Base-by-base conservation (phyloP, 768 basidiomycete genomes). In the Collybia nuda region DNA sequence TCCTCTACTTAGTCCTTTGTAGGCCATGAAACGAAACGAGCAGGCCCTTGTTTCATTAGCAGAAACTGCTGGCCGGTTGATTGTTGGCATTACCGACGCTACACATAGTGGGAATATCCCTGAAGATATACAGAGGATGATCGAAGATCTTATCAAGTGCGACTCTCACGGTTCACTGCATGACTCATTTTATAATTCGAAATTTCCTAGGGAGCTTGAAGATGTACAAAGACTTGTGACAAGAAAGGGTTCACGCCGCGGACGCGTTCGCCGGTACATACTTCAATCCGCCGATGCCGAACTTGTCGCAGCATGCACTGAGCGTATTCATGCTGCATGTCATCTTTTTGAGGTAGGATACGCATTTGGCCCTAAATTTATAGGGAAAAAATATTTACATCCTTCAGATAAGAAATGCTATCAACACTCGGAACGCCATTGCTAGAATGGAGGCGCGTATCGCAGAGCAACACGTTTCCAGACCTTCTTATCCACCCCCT, bases 21-120 rank as follows among this genome's bases (percentile, higher is more conserved):
- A 48, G 47, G 29, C 29, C 12, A 48, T 41, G 47, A 48, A 39
- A 41, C 29, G 40, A 35, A 48, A 48, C 24, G 40, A 41, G 22
- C n/a, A 41, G 36, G 47, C 47, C n/a, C 40, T 40, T 40, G 8
- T 40, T 21, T 21, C 29, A 21, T 40, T 48, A 39, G 29, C 47
- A 14, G 21, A 40, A 22, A 48, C 47, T 21, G 26, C 19, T 15
- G 26, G 22, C 28, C 38, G 47, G 28, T 40, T 48, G 24, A 39
- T 48, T 18, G 40, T 28, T 15, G 29, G 47, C 1, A 48, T 48
- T 19, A 21, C 47, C 3, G 39, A 14, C 9, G 18, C 40, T 15
- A n/a, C 37, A 9, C 32, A 46, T 23, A 46, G 21, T 37, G 44
- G 32, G 12, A 11, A 23, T 23, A 32, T 46, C n/a, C 44, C 44